Evolutionary conservation across 2,329 filamentous ascomycete species (phyloP), one percentile per base, ranked within the genome.

Genomic region (Penicillium vulpinum): DNA sequence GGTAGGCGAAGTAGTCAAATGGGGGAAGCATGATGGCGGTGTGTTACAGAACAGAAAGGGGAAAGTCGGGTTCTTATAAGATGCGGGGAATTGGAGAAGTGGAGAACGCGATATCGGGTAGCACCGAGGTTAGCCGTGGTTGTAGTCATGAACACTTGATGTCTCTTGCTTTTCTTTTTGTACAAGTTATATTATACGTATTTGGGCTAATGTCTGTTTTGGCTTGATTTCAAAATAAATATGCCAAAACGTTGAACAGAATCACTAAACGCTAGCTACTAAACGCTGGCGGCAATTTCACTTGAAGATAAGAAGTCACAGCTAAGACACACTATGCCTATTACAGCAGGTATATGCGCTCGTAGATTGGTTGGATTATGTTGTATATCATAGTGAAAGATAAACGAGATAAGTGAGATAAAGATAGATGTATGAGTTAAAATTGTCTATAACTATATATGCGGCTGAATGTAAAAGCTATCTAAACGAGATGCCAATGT

Each of bases 1-100:
- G 83, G 73, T 92, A 89, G 67, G 88, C 84, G 65, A 91, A 80
- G 69, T 91, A 91, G 62, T 86, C 84, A 54, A 85, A 81, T 4
- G 84, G 80, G 55, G 81, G 80, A 69, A 83, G 73, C 73, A 78
- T 82, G 11, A 36, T 69, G 59, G 48, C 39, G 22, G 45, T 39
- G 33, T 15, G 13, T 16, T 56, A 13, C 28, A 13, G 51, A 41
- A 51, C 29, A 47, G 58, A 51, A 48, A 33, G 24, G 40, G 47
- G 57, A 48, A 28, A 26, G 16, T 31, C 18, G 18, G 53, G 55
- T 40, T 51, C 56, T 62, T 63, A 62, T 63, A 52, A 47, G 18
- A 43, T 24, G 16, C 62, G 63, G 64, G 62, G 62, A 58, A 62
- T 29, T 26, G 43, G 40, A 43, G 49, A 51, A 59, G 62, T 57